Conservation (phyloP, 805 yeast species). For the Metschnikowia similis region DNA sequence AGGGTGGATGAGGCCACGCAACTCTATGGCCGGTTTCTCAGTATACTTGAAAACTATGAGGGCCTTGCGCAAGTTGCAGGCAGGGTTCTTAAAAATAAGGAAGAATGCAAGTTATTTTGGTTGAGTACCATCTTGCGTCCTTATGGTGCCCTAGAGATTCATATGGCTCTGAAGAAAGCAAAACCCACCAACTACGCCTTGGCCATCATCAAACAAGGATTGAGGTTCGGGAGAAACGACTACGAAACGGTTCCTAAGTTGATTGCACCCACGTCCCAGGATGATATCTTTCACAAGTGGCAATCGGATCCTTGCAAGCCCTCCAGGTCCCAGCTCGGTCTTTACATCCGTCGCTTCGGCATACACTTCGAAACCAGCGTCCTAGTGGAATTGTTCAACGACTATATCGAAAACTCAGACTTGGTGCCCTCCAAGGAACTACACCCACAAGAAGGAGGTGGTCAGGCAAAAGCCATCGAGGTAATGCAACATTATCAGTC, state of each 20-base stretch:
- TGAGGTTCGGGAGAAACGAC: conserved; percentile 58
- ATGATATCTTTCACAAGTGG: conserved; percentile 17
- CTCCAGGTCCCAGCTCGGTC: conserved; percentile 57
- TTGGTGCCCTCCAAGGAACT: neutral
- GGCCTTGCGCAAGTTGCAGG: neutral
- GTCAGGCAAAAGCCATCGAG: neutral
- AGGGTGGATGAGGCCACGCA: conserved; percentile 23
- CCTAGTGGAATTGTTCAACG: conserved; percentile 35
- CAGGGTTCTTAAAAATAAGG: conserved; percentile 6
- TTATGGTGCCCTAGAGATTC: conserved; percentile 38
- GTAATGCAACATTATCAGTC: conserved; percentile 24
- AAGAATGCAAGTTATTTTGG: conserved; percentile 37
- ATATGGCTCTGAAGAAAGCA: conserved; percentile 36
- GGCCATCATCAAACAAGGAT: conserved; percentile 60
- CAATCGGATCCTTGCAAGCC: conserved; percentile 16
- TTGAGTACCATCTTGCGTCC: conserved; percentile 47
- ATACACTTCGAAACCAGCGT: conserved; percentile 45
- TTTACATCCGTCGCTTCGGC: conserved; percentile 51
- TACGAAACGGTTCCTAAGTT: conserved; percentile 48
- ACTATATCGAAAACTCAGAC: conserved; percentile 10
- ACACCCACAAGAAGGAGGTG: neutral
- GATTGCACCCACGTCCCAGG: conserved; percentile 19
- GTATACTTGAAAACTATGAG: neutral
- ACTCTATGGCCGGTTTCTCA: conserved; percentile 18
- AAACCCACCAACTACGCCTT: conserved; percentile 39